Evolutionary conservation across 768 basidiomycete species (phyloP), one percentile per base, ranked within the genome.

Genomic region (Mycena floridula): DNA sequence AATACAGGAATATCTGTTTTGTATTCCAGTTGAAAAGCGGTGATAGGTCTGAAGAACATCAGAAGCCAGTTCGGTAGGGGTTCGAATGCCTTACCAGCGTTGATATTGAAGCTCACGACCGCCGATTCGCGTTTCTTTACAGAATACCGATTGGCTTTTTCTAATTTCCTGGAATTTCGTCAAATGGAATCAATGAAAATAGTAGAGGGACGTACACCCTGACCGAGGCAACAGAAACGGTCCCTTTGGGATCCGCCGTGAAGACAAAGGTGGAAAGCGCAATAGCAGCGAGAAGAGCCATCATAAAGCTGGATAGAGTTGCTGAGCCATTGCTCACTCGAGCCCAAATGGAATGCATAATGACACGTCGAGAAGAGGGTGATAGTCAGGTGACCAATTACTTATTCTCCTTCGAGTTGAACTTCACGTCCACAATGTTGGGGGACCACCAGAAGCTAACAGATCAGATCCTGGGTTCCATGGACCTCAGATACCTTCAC

Each of bases 11-110:
- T 11, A 95, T 56, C 58, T 95, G 92, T 63, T 95, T 95, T n/a
- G 92, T 94, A 63, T 95, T 95, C 90, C 91, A 95, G 64, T 93
- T 69, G 66, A 93, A 95, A 24, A 95, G 70, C 8, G 92, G 79
- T 8, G 76, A 68, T 4, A 95, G 68, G 64, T 95, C 92, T 92
- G 51, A 38, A 20, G 26, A 45, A n/a, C n/a, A n/a, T n/a, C n/a
- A n/a, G n/a, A n/a, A n/a, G n/a, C n/a, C n/a, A n/a, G n/a, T n/a
- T n/a, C n/a, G n/a, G n/a, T n/a, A n/a, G n/a, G n/a, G n/a, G n/a
- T 28, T 16, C 40, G 39, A 44, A 45, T 25, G 23, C 56, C 77
- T 52, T 54, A 87, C 91, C 91, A 36, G 89, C 85, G 37, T 76
- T 77, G 41, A 89, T 66, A 60, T 91, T 83, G 67, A 93, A 92